Conservation (phyloP, 2,329 filamentous ascomycete genomes). For the Leptographium flavum region DNA sequence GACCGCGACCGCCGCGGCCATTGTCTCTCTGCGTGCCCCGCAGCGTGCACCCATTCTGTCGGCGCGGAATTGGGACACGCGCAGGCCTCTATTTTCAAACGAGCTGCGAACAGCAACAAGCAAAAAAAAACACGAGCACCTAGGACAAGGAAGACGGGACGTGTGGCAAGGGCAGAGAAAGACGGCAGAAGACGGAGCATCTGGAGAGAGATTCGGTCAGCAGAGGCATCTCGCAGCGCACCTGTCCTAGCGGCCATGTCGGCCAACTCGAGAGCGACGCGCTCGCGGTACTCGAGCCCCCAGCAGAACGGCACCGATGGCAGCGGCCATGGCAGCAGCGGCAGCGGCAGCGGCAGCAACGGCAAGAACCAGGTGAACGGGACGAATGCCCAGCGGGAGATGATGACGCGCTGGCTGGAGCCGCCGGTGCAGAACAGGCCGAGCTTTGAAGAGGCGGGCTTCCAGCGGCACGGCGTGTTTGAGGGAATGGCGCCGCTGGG, state of each 20-base stretch:
- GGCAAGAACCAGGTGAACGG: slow-evolving; percentile 1
- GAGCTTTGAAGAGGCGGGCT: slow-evolving; percentile 66
- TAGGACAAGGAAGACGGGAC: not conserved
- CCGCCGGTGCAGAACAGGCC: slow-evolving; percentile 44
- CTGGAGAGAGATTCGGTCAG: too few species aligned
- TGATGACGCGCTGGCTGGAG: slow-evolving; percentile 45
- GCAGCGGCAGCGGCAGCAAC: not conserved
- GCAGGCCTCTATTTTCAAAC: not conserved
- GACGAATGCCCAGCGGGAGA: slow-evolving; percentile 26
- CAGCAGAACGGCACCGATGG: slow-evolving; percentile 14
- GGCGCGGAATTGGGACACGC: not conserved
- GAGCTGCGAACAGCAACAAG: not conserved
- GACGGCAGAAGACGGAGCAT: too few species aligned
- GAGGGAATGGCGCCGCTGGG: slow-evolving; percentile 77
- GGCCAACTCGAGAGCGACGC: slow-evolving; percentile 30
- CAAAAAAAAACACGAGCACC: not conserved
- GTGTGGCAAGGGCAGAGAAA: too few species aligned
- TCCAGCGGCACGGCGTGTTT: slow-evolving; percentile 61
- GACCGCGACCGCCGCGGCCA: not conserved
- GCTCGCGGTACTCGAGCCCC: slow-evolving; percentile 45
- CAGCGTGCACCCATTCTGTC: too few species aligned
- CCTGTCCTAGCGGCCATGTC: not conserved
- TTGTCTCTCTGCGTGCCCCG: not conserved
- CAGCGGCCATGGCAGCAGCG: slow-evolving; percentile 8
- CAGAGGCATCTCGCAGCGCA: not conserved